phyloP scores from a whole-genome alignment of 257 asterid genomes.

The Cruciata laevipes region DNA sequence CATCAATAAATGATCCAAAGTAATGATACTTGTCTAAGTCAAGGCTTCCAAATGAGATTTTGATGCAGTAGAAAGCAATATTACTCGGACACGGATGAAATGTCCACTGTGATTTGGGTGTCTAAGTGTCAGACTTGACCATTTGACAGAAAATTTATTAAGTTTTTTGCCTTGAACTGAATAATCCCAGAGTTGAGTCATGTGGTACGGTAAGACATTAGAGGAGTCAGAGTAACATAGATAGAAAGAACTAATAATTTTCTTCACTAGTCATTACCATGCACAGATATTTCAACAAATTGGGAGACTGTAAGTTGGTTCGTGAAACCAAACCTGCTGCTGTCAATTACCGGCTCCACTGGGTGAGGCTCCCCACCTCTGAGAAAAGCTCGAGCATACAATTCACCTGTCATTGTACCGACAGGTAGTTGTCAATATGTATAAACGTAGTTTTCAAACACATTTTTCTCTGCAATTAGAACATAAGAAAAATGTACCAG shows the following conservation, averaged over 20 bases:
- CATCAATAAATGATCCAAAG: neutral
- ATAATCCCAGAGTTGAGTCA: neutral
- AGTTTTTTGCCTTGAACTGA: neutral
- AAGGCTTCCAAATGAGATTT: neutral
- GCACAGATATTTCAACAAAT: neutral
- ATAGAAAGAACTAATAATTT: neutral
- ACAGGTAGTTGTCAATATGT: slow-evolving; percentile 3
- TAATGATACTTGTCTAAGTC: neutral
- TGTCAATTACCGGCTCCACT: slow-evolving; percentile 94
- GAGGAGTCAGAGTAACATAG: neutral
- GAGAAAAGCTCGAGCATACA: slow-evolving; percentile 94
- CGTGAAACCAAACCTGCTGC: slow-evolving; percentile 72
- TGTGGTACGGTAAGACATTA: neutral
- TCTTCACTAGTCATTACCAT: neutral
- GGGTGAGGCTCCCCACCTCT: slow-evolving; percentile 99
- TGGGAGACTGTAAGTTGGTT: neutral
- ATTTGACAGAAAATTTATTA: no score
- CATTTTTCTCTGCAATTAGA: neutral
- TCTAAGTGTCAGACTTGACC: neutral
- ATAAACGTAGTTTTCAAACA: slow-evolving; percentile 3
- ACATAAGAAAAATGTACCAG: slow-evolving; percentile 41
- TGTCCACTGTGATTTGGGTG: neutral
- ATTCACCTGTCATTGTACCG: slow-evolving; percentile 53
- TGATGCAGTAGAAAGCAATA: neutral
- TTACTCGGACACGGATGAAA: neutral